Base-by-base conservation (phyloP, 495 filamentous ascomycete species). In the Penicillium canescens region DNA sequence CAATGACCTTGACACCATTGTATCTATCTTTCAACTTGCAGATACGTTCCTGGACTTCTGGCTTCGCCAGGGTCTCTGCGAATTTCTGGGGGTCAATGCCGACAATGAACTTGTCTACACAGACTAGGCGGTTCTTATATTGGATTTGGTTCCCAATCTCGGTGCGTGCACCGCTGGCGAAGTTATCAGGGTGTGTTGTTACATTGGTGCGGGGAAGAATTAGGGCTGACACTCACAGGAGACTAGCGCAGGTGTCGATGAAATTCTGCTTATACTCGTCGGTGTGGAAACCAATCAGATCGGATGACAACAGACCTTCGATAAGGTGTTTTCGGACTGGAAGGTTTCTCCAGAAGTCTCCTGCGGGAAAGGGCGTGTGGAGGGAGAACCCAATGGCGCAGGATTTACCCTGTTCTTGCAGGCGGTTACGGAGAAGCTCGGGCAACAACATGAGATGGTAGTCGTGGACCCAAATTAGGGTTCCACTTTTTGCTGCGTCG, bases 371-470 rank as follows among this genome's bases (percentile, higher is more conserved):
- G 2, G 93, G 91, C 0, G 93, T 98, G 61, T 98, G 93, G 16
- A 98, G 77, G 67, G 94, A 96, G 75, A 96, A 96, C 49, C 92
- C 93, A 66, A 98, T 89, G 68, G 91, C 91, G 57, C 95, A 85
- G 48, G 88, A 83, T 69, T 88, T 89, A 4, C 64, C 65, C 62
- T 85, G 82, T n/a, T 70, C 70, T 18, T 83, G 80, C 28, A 88
- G 76, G 58, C 91, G 87, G 46, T 94, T 83, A 49, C 93, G 86
- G 47, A 98, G 76, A 82, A 96, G 87, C 51, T 83, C 76, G 0
- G 93, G 93, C 16, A 98, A 74, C 2, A 98, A 82, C 89, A 98
- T 93, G 45, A 96, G 76, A 71, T 98, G 93, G 67, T 96, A 98
- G 68, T 98, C 93, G 66, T 98, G 93, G 0, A 98, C 86, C 93